phyloP scores from a whole-genome alignment of 2,329 filamentous ascomycete genomes.

The Xylariales sp. region DNA sequence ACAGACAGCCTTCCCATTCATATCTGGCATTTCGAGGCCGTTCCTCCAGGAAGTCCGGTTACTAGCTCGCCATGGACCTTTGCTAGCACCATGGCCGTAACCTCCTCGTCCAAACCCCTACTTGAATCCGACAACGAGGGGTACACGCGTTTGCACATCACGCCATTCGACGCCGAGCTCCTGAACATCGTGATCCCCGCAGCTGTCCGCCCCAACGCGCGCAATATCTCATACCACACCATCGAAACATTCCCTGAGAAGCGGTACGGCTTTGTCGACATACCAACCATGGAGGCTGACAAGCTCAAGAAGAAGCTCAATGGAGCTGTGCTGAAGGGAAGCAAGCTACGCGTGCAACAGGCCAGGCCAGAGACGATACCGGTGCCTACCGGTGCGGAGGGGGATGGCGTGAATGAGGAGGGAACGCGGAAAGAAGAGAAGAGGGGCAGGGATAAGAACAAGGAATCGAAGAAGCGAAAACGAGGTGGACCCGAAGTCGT shows the following conservation, averaged over 20 bases:
- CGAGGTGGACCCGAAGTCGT: conserved; percentile 44
- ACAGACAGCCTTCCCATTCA: no score
- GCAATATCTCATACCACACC: conserved; percentile 82
- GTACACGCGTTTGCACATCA: conserved; percentile 73
- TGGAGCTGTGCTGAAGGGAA: conserved; percentile 77
- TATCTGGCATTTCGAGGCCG: no score
- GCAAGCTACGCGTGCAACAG: conserved; percentile 78
- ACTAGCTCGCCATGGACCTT: no score
- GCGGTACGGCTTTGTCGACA: conserved; percentile 83
- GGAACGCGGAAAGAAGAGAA: conserved; percentile 10
- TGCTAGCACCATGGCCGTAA: conserved; percentile 17
- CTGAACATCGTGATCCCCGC: conserved; percentile 67
- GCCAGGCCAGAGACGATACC: conserved; percentile 61
- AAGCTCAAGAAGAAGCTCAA: conserved; percentile 88
- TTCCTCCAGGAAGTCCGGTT: neutral
- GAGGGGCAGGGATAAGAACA: conserved; percentile 33
- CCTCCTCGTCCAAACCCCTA: conserved; percentile 11
- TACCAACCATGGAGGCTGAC: conserved; percentile 78
- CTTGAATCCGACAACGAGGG: conserved; percentile 14
- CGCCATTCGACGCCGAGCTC: conserved; percentile 74
- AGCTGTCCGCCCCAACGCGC: conserved; percentile 59
- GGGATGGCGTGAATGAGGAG: conserved; percentile 20
- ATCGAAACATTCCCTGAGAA: conserved; percentile 86
- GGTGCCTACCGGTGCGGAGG: conserved; percentile 31
- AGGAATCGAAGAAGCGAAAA: conserved; percentile 45